A percentile compares a stretch with the other conserved stretches of the same genome.
Conservation (phyloP, 768 basidiomycete species). For the Mycena galericulata region DNA sequence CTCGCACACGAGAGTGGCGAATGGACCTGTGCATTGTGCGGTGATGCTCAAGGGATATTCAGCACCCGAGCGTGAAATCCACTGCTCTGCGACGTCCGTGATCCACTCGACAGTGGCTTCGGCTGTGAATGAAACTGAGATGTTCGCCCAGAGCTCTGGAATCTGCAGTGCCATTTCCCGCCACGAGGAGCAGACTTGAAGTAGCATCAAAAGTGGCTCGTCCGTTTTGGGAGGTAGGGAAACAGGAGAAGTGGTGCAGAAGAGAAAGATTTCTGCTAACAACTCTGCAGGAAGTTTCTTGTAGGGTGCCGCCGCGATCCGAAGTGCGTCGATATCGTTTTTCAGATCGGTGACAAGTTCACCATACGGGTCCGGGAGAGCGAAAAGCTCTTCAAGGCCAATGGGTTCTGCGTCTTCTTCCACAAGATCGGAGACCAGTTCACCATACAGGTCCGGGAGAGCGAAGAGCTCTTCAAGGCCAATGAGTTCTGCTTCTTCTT, state of each 20-base stretch:
- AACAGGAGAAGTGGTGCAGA: not conserved
- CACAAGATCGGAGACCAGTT: no score
- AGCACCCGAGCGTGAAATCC: conserved; percentile 10
- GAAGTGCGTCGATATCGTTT: not conserved
- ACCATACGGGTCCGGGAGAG: not conserved
- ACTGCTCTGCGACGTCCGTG: not conserved
- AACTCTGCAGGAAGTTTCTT: conserved; percentile 18
- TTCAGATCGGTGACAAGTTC: not conserved
- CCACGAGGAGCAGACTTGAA: conserved; percentile 16
- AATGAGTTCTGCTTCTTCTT: no score
- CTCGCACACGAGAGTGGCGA: not conserved
- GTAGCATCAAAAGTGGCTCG: not conserved
- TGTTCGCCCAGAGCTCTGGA: conserved; percentile 19
- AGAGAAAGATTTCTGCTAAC: conserved; percentile 9
- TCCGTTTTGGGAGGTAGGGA: not conserved
- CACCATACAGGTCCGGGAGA: no score
- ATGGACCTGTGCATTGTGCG: conserved; percentile 4
- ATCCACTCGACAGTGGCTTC: not conserved
- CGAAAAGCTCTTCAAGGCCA: not conserved
- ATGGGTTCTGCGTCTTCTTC: no score
- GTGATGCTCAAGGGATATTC: conserved; percentile 6
- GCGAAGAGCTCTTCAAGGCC: no score
- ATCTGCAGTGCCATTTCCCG: conserved; percentile 7
- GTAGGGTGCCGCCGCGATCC: not conserved
- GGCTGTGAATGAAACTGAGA: not conserved